Evolutionary conservation across 1,284 basidiomycete species (phyloP).

Genomic region (Irpex lacteus): DNA sequence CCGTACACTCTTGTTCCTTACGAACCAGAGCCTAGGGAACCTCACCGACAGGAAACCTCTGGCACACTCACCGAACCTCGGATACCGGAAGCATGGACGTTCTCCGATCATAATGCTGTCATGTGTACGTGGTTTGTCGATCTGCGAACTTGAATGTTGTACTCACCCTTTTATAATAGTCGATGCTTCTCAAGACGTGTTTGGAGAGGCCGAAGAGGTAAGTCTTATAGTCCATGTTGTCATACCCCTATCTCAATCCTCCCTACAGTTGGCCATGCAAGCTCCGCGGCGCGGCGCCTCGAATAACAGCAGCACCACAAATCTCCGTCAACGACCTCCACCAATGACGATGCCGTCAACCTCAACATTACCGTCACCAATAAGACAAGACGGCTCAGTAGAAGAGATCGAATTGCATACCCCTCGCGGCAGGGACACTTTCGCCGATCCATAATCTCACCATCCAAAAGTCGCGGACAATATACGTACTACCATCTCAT

Average conservation of each 20-base stretch:
- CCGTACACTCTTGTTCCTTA: slow-evolving; percentile 75
- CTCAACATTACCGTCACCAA: slow-evolving; percentile 7
- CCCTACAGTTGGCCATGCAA: background rate
- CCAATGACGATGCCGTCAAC: slow-evolving; percentile 19
- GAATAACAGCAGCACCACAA: background rate
- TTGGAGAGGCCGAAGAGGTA: slow-evolving; percentile 49
- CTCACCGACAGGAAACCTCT: slow-evolving; percentile 25
- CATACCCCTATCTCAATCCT: background rate
- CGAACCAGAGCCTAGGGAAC: slow-evolving; percentile 52
- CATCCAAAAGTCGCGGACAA: background rate
- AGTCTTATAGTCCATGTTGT: slow-evolving; percentile 10
- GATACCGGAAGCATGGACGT: slow-evolving; percentile 40
- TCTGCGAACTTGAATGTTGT: background rate
- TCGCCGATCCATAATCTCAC: background rate
- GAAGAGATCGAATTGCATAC: slow-evolving; percentile 27
- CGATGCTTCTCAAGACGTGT: slow-evolving; percentile 49
- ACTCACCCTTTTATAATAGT: slow-evolving; percentile 28
- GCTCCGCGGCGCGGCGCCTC: slow-evolving; percentile 1
- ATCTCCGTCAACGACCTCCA: slow-evolving; percentile 7
- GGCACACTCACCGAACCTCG: slow-evolving; percentile 7
- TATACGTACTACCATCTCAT: background rate
- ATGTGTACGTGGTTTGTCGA: slow-evolving; percentile 36
- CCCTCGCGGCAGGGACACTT: slow-evolving; percentile 13
- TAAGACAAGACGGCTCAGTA: slow-evolving; percentile 7
- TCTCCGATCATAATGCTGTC: slow-evolving; percentile 50